Percentiles rank a stretch among this genome's conserved stretches.
Conservation (phyloP, 768 basidiomycete species). For the Dictyophora rubrovolvata region DNA sequence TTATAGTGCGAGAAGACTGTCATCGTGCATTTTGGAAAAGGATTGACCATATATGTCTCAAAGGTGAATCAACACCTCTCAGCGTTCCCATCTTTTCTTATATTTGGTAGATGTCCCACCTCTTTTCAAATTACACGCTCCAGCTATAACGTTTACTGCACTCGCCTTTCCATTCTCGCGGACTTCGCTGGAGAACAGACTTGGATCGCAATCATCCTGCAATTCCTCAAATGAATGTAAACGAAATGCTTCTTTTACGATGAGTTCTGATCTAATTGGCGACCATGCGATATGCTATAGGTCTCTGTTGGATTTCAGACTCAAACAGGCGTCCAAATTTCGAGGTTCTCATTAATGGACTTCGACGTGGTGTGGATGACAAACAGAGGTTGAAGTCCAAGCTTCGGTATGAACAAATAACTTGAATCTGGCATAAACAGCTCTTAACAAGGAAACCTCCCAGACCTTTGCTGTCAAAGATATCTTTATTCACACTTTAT, state of each 20-base stretch:
- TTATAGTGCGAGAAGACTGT: constrained; percentile 47
- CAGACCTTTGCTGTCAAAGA: constrained; percentile 45
- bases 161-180: constrained; percentile 52
- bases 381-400: constrained; percentile 57
- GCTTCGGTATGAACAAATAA: constrained; percentile 37
- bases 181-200: constrained; percentile 6
- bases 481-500: constrained; percentile 43
- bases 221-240: constrained; percentile 65
- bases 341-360: constrained; percentile 70
- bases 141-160: constrained; percentile 48
- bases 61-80: constrained; percentile 16
- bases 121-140: constrained; percentile 40
- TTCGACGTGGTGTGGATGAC: constrained; percentile 65
- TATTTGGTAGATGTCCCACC: constrained; percentile 32
- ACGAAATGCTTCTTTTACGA: constrained; percentile 6
- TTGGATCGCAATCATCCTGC: constrained; percentile 10
- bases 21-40: constrained; percentile 56
- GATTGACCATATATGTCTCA: constrained; percentile 30
- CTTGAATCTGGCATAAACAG: too few relatives aligned
- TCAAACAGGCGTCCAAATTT: constrained; percentile 21
- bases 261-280: neutral
- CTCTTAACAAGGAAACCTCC: neutral
- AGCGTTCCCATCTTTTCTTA: neutral
- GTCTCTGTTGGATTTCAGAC: constrained; percentile 61
- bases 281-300: constrained; percentile 24